phyloP scores from a whole-genome alignment of 257 asterid species.

The Petrea volubilis region DNA sequence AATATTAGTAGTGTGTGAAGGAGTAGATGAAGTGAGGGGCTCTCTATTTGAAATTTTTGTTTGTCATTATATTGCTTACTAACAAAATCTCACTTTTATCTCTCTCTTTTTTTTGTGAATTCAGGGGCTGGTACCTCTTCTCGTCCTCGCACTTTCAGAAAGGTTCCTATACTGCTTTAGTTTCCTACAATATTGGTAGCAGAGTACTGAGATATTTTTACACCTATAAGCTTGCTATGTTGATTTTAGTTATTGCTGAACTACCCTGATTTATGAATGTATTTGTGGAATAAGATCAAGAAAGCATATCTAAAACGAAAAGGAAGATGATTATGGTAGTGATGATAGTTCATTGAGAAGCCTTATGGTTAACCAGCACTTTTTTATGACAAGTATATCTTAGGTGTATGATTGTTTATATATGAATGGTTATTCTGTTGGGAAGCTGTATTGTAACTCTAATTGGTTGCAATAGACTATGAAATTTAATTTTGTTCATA shows the following conservation, averaged over 20 bases:
- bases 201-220: background rate
- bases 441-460: background rate
- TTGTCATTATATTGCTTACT: background rate
- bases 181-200: background rate
- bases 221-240: background rate
- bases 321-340: background rate
- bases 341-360: background rate
- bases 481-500: background rate
- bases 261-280: slow-evolving; percentile 1
- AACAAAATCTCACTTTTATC: slow-evolving; percentile 4
- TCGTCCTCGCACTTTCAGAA: slow-evolving; percentile 84
- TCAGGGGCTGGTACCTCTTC: slow-evolving; percentile 89
- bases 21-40: too few relatives aligned
- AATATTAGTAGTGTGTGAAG: background rate
- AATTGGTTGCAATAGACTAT: background rate
- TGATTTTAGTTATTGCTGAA: background rate
- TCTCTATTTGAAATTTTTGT: background rate
- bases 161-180: slow-evolving; percentile 39
- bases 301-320: background rate
- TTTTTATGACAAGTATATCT: background rate
- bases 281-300: background rate
- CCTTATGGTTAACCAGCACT: background rate
- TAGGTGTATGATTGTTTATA: background rate
- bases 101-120: background rate
- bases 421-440: background rate